These are phyloP conservation scores for Coprinellus micaceus DNA, from an alignment of 768 basidiomycete genomes.

Conservation along the genomic window DNA sequence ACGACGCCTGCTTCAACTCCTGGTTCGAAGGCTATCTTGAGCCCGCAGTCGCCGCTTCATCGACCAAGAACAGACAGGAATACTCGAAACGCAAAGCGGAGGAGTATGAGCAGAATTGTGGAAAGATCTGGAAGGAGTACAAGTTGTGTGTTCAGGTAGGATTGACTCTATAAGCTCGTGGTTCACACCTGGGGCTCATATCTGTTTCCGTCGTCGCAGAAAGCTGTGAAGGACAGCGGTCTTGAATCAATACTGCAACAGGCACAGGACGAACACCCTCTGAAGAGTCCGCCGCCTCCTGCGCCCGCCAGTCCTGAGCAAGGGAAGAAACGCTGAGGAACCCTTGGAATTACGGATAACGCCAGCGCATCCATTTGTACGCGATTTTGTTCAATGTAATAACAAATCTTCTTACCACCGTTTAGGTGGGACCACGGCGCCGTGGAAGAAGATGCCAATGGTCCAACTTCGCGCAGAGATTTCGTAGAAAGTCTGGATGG, in stretches of 20 bases:
- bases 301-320: slow-evolving; percentile 18
- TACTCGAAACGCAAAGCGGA: slow-evolving; percentile 78
- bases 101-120: slow-evolving; percentile 85
- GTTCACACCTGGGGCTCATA: neutral
- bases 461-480: too few species aligned
- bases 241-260: slow-evolving; percentile 73
- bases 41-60: slow-evolving; percentile 54
- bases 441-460: too few species aligned
- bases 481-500: too few species aligned
- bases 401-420: too few species aligned
- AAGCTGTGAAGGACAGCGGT: slow-evolving; percentile 75
- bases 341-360: too few species aligned
- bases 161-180: neutral
- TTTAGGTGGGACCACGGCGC: too few species aligned
- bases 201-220: slow-evolving; percentile 37
- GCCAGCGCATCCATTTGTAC: too few species aligned
- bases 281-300: slow-evolving; percentile 49
- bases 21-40: slow-evolving; percentile 98
- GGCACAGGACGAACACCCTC: slow-evolving; percentile 75
- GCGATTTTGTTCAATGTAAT: too few species aligned
- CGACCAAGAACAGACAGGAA: slow-evolving; percentile 44
- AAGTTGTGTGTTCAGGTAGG: slow-evolving; percentile 79
- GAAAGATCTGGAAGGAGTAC: slow-evolving; percentile 78
- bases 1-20: slow-evolving; percentile 93
- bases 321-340: too few species aligned